Evolutionary conservation across 2,329 filamentous ascomycete species (phyloP).

Genomic region (Nigrospora osmanthi): DNA sequence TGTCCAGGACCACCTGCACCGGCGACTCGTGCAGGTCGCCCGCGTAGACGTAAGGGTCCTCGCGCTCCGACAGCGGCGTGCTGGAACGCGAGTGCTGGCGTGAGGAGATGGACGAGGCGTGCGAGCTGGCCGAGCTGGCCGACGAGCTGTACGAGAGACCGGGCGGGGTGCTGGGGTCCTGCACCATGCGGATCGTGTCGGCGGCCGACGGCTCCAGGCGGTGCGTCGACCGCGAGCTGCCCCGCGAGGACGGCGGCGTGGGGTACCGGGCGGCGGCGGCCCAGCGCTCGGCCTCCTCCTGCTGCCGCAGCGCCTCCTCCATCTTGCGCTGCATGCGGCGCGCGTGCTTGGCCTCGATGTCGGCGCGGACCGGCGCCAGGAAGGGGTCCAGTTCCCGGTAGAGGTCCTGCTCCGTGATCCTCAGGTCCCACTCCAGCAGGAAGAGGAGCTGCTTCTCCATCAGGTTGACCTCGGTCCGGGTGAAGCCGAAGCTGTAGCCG

Average conservation of each 20-base stretch:
- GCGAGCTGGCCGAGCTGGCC: constrained; percentile 35
- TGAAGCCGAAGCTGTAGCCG: constrained; percentile 73
- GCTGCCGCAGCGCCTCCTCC: constrained; percentile 28
- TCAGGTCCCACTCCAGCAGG: constrained; percentile 88
- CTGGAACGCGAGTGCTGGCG: constrained; percentile 40
- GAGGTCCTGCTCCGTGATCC: constrained; percentile 78
- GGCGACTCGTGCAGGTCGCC: constrained; percentile 42
- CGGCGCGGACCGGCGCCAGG: constrained; percentile 71
- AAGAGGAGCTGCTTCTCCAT: constrained; percentile 99
- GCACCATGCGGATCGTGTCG: constrained; percentile 30
- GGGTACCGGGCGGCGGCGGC: constrained; percentile 28
- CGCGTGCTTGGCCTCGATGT: constrained; percentile 42
- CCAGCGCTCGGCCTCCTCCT: constrained; percentile 32
- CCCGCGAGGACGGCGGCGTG: constrained; percentile 38
- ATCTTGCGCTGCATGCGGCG: constrained; percentile 39
- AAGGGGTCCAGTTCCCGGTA: constrained; percentile 83
- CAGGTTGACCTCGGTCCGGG: constrained; percentile 89
- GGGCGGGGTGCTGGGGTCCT: constrained; percentile 34
- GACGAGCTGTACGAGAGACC: constrained; percentile 34
- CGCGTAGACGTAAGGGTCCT: constrained; percentile 32
- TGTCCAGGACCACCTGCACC: constrained; percentile 34
- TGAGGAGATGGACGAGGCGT: constrained; percentile 37
- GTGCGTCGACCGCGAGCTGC: constrained; percentile 28
- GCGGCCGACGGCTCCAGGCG: constrained; percentile 16
- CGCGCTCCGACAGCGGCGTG: constrained; percentile 39